Evolutionary conservation across 2,329 filamentous ascomycete genomes (phyloP), one percentile per base, ranked within the genome.

Genomic region (Fusarium tanahbumbuense): DNA sequence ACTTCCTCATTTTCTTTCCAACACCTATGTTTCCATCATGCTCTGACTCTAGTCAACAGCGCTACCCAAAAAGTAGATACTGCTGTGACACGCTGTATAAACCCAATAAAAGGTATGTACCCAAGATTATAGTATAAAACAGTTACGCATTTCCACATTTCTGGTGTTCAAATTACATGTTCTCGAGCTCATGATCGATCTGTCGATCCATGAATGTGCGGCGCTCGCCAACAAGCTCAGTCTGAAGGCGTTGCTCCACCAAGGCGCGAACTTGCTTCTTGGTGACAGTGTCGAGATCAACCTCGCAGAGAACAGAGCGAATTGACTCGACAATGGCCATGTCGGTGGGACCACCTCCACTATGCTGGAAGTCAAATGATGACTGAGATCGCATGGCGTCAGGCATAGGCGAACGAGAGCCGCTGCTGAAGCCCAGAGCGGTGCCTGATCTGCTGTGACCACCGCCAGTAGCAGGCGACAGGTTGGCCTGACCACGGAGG

Each of bases 211-310:
- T 89, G 83, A 97, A 98, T 18, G 90, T 90, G 78, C 92, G 90
- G 79, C 93, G 91, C 81, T 98, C 94, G 23, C 94, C 94, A 1
- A 88, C 86, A 61, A 98, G 86, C 79, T 97, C 94, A 7, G 92
- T 95, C 83, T 98, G 95, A 67, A 99, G 82, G 75, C 94, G 89
- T 83, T 98, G 94, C 83, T 99, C 96, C 15, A 97, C 94, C 46
- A 98, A 86, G 6, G 93, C 94, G 53, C 93, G 88, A 60, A 96
- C 91, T 83, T 98, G 95, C 84, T 99, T 99, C 89, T 98, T 99
- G 9, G 96, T 99, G 49, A 98, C 93, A n/a, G 88, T 95, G 79
- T 99, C 96, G 44, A 99, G 85, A 79, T 99, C 95, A 1, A 98
- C 94, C 76, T 98, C 95, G 18, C 86, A 83, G 67, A 99, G 84